phyloP scores from a whole-genome alignment of 176 grass and related monocot genomes.

The Bothriochloa decipiens region DNA sequence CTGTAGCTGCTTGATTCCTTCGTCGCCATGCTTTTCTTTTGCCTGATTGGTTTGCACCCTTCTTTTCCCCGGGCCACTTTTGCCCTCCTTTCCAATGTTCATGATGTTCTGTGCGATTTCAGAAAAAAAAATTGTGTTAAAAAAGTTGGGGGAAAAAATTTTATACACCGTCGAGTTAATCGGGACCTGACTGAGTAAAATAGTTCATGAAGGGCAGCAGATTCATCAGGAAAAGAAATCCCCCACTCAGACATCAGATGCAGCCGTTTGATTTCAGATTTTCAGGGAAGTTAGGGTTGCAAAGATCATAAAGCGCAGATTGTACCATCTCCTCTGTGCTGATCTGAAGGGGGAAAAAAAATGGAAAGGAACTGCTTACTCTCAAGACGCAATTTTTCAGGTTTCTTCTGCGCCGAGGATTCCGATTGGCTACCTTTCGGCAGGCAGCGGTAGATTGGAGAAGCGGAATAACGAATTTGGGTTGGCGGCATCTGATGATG shows the following conservation, averaged over 20 bases:
- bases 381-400: background rate
- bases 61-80: conserved; percentile 33
- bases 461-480: conserved; percentile 13
- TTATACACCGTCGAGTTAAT: background rate
- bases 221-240: background rate
- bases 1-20: conserved; percentile 59
- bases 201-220: background rate
- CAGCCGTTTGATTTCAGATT: background rate
- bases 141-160: background rate
- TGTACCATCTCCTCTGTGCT: background rate
- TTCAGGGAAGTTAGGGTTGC: conserved; percentile 16
- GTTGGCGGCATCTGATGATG: background rate
- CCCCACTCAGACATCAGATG: background rate
- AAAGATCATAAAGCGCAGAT: background rate
- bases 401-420: conserved; percentile 17
- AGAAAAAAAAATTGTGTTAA: background rate
- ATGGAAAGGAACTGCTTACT: conserved; percentile 7
- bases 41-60: conserved; percentile 38
- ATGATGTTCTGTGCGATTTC: conserved; percentile 38
- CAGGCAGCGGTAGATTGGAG: background rate
- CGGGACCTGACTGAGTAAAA: background rate
- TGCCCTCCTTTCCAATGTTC: conserved; percentile 36
- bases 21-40: conserved; percentile 40
- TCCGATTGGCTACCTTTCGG: conserved; percentile 15
- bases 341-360: background rate